These are phyloP conservation scores for Globisporangium camurandrum DNA, from an alignment of 352 stramenopile species.

Conservation along the genomic window DNA sequence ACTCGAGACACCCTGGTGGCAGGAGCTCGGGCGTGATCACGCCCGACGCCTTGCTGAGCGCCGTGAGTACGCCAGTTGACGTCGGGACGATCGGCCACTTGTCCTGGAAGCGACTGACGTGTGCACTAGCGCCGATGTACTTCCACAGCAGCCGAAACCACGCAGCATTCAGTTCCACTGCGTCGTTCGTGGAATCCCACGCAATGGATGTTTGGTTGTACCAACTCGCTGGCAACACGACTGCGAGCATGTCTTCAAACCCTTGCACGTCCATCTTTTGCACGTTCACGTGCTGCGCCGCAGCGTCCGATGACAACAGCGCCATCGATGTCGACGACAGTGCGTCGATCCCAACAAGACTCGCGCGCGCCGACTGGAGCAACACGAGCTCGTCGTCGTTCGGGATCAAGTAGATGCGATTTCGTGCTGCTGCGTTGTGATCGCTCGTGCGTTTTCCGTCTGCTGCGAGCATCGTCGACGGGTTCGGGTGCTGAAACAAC, in stretches of 20 bases:
- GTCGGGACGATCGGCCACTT: conserved; percentile 69
- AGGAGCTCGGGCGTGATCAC: conserved; percentile 53
- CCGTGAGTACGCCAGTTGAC: conserved; percentile 26
- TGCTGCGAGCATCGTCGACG: conserved; percentile 12
- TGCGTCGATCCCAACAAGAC: conserved; percentile 35
- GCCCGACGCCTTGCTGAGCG: conserved; percentile 30
- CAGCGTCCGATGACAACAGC: conserved; percentile 26
- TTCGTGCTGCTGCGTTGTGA: conserved; percentile 1
- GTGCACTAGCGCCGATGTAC: conserved; percentile 41
- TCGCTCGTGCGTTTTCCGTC: background rate
- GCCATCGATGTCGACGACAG: conserved; percentile 19
- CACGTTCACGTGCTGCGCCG: conserved; percentile 34
- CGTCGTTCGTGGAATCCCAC: conserved; percentile 18
- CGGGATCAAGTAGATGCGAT: conserved; percentile 32
- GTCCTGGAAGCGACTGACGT: conserved; percentile 37
- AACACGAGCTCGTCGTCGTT: conserved; percentile 36
- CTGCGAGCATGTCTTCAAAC: conserved; percentile 45
- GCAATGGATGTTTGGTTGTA: conserved; percentile 23
- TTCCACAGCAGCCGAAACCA: conserved; percentile 63
- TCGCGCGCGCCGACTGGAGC: conserved; percentile 21
- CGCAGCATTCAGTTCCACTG: conserved; percentile 28
- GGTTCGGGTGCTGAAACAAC: conserved; percentile 51
- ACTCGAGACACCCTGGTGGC: conserved; percentile 25
- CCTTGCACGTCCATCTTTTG: conserved; percentile 35
- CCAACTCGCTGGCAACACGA: conserved; percentile 42